Evolutionary conservation across 805 yeast species (phyloP).

Genomic region (Monosporozyma siamensis): DNA sequence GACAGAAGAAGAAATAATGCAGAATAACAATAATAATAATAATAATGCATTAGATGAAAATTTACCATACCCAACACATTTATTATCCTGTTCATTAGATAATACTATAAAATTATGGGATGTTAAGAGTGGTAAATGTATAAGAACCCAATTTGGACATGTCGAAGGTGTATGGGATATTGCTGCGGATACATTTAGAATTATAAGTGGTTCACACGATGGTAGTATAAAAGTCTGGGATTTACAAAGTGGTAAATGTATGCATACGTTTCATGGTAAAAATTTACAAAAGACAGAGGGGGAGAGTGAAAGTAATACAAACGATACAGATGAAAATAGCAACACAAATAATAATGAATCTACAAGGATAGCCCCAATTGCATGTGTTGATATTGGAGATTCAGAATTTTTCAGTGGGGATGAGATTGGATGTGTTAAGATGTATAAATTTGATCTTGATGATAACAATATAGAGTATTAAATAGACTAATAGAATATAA

Average conservation of each 20-base stretch:
- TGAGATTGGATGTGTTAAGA: constrained; percentile 77
- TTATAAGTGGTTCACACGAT: constrained; percentile 92
- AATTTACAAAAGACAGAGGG: constrained; percentile 15
- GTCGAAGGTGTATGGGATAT: constrained; percentile 98
- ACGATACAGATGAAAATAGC: constrained; percentile 2
- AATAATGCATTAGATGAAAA: constrained; percentile 14
- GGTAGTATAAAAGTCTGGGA: constrained; percentile 92
- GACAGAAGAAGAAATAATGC: constrained; percentile 5
- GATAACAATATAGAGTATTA: constrained; percentile 13
- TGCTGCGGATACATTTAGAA: constrained; percentile 90
- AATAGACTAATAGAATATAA: neutral
- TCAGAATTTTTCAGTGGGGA: constrained; percentile 84
- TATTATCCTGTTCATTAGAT: constrained; percentile 80
- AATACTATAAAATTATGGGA: constrained; percentile 93
- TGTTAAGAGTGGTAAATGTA: constrained; percentile 74
- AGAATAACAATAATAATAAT: neutral
- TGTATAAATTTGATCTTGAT: constrained; percentile 62
- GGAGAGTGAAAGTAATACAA: constrained; percentile 15
- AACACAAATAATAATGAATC: too few relatives aligned
- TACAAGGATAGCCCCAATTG: constrained; percentile 29
- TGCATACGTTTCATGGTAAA: constrained; percentile 78
- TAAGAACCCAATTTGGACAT: constrained; percentile 93
- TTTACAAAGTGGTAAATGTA: constrained; percentile 83
- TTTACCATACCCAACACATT: constrained; percentile 60
- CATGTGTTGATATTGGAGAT: constrained; percentile 81